Conservation (phyloP, 31 red algal genomes). For the Endocladia muricata region DNA sequence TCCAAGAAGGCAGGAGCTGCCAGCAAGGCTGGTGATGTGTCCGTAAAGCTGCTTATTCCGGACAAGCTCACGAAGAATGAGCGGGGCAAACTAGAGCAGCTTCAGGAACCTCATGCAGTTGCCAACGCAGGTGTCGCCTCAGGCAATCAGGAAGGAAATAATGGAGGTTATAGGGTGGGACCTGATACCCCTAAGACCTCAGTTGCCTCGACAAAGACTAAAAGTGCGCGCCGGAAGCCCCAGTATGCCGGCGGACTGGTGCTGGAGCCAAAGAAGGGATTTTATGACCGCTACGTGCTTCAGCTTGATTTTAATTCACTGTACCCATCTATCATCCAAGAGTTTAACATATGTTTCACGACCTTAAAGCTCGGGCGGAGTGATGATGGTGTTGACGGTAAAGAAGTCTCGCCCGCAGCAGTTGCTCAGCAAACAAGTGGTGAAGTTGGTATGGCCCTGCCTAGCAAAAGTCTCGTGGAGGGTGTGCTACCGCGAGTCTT, state of each 20-base stretch:
- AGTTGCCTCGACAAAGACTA: conserved; percentile 11
- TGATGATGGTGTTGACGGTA: not conserved
- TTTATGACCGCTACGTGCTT: conserved; percentile 80
- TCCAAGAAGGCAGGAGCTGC: conserved; percentile 23
- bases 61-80: conserved; percentile 73
- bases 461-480: conserved; percentile 10
- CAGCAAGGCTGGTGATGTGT: conserved; percentile 10
- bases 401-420: not conserved
- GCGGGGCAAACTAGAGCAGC: not conserved
- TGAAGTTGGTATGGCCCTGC: conserved; percentile 11
- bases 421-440: not conserved
- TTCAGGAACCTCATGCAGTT: conserved; percentile 7
- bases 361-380: conserved; percentile 41
- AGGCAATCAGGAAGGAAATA: not conserved
- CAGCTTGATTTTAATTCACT: conserved; percentile 96
- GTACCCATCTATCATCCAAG: conserved; percentile 97
- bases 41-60: conserved; percentile 63
- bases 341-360: conserved; percentile 97
- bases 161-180: not conserved
- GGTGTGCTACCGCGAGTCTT: conserved; percentile 89
- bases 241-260: conserved; percentile 88
- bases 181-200: conserved; percentile 5
- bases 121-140: conserved; percentile 5
- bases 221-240: conserved; percentile 69
- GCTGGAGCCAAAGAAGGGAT: conserved; percentile 84